Percentiles rank a stretch among this genome's conserved stretches.
phyloP scores from a whole-genome alignment of 495 filamentous ascomycete species.

The Talaromyces wortmannii region DNA sequence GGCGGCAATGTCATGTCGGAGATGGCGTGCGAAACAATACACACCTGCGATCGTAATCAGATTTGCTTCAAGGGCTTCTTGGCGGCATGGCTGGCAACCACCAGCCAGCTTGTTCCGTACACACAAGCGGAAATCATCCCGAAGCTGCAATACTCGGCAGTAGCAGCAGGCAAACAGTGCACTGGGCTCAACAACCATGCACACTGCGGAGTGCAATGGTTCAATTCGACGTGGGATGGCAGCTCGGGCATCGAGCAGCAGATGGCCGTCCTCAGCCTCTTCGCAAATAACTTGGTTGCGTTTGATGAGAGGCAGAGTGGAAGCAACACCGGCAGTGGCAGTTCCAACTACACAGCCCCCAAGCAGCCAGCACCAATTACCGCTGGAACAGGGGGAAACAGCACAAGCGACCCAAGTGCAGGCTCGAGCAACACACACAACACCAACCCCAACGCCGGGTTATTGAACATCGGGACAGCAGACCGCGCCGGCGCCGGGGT shows the following conservation, averaged over 20 bases:
- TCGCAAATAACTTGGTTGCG: constrained; percentile 26
- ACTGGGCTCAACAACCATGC: constrained; percentile 50
- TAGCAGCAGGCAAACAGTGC: constrained; percentile 64
- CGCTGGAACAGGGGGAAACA: constrained; percentile 44
- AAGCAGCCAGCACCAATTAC: constrained; percentile 32
- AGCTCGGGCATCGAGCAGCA: constrained; percentile 48
- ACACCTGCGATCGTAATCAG: constrained; percentile 63
- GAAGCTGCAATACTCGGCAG: constrained; percentile 56
- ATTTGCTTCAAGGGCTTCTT: constrained; percentile 78
- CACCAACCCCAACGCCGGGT: constrained; percentile 11
- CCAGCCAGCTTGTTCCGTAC: constrained; percentile 56
- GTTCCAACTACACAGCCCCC: not conserved
- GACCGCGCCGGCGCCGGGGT: constrained; percentile 61
- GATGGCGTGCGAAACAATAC: constrained; percentile 60
- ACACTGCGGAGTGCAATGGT: constrained; percentile 72
- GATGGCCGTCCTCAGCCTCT: constrained; percentile 49
- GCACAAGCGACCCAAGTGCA: constrained; percentile 39
- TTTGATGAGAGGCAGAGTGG: not conserved
- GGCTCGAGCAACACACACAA: constrained; percentile 29
- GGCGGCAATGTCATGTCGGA: constrained; percentile 55
- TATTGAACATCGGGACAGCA: constrained; percentile 39
- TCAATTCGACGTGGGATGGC: constrained; percentile 54
- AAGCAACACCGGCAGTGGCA: not conserved
- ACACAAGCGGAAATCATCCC: constrained; percentile 58
- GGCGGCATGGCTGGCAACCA: constrained; percentile 66